Base-by-base conservation (phyloP, 257 asterid species). In the Jacaranda copaia region DNA sequence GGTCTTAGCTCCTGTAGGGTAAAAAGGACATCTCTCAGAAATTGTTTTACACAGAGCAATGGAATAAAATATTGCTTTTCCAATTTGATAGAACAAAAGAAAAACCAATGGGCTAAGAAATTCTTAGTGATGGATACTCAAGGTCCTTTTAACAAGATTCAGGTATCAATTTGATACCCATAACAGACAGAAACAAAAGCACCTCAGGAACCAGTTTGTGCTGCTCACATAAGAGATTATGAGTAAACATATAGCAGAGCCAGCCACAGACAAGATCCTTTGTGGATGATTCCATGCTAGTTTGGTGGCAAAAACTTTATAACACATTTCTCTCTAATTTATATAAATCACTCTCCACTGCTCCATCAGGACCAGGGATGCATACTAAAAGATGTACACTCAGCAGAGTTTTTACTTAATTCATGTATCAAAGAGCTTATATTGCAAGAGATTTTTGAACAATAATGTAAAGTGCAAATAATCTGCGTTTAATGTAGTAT, bases 101-200 rank as follows among this genome's bases (percentile, higher is more conserved):
- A 69, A 68, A 69, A 18, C 57, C 75, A 43, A 14, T 19, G 52
- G 15, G 49, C 16, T 6, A 56, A 32, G 8, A 42, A 63, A 8
- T 25, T 72, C 55, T 65, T 53, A 51, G 38, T 45, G 46, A 16
- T 56, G 40, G 46, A 40, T 32, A 16, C 63, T 51, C 64, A 59
- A 18, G 75, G 56, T 49, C 78, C 60, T 74, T 65, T 32, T 64
- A 67, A 78, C 63, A 38, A 20, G 68, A 70, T 51, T 55, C 18
- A 8, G 62, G 57, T 56, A 52, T 46, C 14, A 32, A n/a, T 43
- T 18, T 38, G 53, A 38, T 13, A 62, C 67, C 65, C 40, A 56
- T 43, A 53, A 36, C 49, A 0, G 43, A 35, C 7, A 32, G 53
- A 38, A 57, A 66, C 40, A 70, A 46, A 57, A 55, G 45, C 67